Evolutionary conservation across 2,329 filamentous ascomycete species (phyloP), one percentile per base, ranked within the genome.

Genomic region (Fonsecaea erecta): DNA sequence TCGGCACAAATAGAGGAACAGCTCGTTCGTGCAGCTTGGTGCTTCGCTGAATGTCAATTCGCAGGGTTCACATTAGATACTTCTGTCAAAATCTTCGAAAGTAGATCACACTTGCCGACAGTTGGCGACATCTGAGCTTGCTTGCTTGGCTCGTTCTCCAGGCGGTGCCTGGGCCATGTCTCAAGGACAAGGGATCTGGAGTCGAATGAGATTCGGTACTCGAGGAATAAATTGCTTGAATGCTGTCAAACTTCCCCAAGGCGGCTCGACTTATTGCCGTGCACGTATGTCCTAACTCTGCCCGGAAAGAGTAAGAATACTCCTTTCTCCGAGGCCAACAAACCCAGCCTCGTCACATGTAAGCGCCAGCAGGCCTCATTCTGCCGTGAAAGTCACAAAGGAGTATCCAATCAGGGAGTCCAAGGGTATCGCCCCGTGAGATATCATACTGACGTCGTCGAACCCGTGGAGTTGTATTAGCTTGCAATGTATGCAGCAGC

Each of bases 331-430:
- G 26, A n/a, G 43, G 21, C 16, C 34, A 52, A 21, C 18, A 60
- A 12, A 9, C 34, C 21, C 24, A 37, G 21, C 51, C 32, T 52
- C 26, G 35, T 52, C 57, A 52, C 57, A 60, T 18, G n/a, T 60
- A 52, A 51, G 57, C 57, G 57, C 57, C 57, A 34, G 28, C 46
- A 24, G 46, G 43, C 43, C 2, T 46, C 7, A 52, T 37, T 18
- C 56, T 52, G 30, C 35, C 6, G 48, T 26, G n/a, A 12, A 30
- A 60, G 43, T 52, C 28, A 60, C 30, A 43, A 34, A 9, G 28
- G 34, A 14, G 21, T 18, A 6, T 18, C 37, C 55, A 34, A 48
- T 48, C n/a, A 46, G 35, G 9, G 34, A 37, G 26, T 14, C 4
- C 2, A 32, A 16, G 6, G 18, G 30, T 34, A 18, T n/a, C 51